Conservation (phyloP, 768 basidiomycete genomes). For the Boletus vermiculosoides region DNA sequence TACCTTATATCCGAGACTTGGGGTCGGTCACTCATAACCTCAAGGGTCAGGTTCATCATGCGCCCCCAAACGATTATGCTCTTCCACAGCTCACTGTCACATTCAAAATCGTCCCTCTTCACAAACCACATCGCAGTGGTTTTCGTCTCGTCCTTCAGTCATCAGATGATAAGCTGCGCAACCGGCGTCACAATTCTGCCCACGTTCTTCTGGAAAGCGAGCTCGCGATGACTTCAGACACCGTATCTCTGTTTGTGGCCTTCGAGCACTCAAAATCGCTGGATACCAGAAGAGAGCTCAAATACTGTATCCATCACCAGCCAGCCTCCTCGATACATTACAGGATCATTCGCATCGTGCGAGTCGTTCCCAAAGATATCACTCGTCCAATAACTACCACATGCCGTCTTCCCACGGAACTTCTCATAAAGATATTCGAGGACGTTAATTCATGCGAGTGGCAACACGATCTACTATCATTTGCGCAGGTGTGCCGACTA, state of each 20-base stretch:
- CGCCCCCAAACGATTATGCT: not conserved
- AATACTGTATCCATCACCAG: too few relatives aligned
- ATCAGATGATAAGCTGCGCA: not conserved
- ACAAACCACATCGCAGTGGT: too few relatives aligned
- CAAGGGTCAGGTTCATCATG: not conserved
- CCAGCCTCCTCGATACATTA: too few relatives aligned
- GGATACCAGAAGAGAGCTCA: not conserved
- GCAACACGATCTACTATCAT: conserved; percentile 3
- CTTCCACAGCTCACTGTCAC: not conserved
- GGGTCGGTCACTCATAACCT: not conserved
- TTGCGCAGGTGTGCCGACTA: conserved; percentile 7
- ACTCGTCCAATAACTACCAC: not conserved
- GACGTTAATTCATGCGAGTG: not conserved
- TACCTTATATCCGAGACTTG: not conserved
- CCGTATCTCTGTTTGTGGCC: not conserved
- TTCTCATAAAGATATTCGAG: conserved; percentile 3
- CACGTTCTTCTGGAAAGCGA: not conserved
- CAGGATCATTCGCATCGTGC: not conserved
- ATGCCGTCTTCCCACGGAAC: not conserved
- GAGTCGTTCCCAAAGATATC: not conserved
- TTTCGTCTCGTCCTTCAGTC: not conserved
- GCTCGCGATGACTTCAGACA: not conserved
- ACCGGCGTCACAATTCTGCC: not conserved
- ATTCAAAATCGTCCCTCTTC: not conserved
- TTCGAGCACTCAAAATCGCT: not conserved